Evolutionary conservation across 2,329 filamentous ascomycete genomes (phyloP).

Genomic region (Neocatenulostroma microsporum): DNA sequence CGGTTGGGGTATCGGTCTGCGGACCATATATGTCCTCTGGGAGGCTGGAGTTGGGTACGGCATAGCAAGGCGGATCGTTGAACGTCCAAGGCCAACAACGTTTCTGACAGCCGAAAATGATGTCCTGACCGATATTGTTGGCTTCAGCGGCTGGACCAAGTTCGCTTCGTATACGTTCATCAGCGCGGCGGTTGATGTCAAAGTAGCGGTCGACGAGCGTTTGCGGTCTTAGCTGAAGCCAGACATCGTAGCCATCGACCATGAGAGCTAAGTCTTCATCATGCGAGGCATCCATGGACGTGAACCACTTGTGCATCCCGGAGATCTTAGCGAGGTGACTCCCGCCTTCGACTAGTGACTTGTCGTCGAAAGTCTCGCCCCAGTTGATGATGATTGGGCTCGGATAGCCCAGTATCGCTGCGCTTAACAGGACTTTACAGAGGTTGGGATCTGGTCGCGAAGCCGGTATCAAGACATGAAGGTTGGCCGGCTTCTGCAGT

Average conservation of each 20-base stretch:
- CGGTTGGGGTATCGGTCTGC: conserved; percentile 42
- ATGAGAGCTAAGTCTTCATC: conserved; percentile 53
- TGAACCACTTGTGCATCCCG: conserved; percentile 19
- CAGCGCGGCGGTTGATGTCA: conserved; percentile 33
- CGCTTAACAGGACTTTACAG: conserved; percentile 16
- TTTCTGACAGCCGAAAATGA: conserved; percentile 51
- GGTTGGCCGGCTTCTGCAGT: conserved; percentile 6
- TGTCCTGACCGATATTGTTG: conserved; percentile 42
- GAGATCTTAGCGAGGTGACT: conserved; percentile 18
- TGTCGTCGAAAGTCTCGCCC: conserved; percentile 5
- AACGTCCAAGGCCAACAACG: conserved; percentile 39
- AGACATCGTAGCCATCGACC: conserved; percentile 56
- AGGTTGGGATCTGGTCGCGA: conserved; percentile 18
- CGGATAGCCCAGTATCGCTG: conserved; percentile 17
- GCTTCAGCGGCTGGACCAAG: conserved; percentile 13
- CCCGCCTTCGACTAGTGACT: neutral
- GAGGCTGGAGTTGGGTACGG: conserved; percentile 46
- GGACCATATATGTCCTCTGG: conserved; percentile 43
- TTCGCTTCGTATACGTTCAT: conserved; percentile 41
- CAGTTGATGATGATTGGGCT: conserved; percentile 13
- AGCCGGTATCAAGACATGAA: conserved; percentile 22
- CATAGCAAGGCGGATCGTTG: conserved; percentile 45
- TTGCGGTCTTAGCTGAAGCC: conserved; percentile 58
- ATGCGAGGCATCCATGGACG: conserved; percentile 9
- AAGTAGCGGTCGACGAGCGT: conserved; percentile 40